Evolutionary conservation across 2,329 filamentous ascomycete species (phyloP).

Genomic region (Plectosphaerella sp.): DNA sequence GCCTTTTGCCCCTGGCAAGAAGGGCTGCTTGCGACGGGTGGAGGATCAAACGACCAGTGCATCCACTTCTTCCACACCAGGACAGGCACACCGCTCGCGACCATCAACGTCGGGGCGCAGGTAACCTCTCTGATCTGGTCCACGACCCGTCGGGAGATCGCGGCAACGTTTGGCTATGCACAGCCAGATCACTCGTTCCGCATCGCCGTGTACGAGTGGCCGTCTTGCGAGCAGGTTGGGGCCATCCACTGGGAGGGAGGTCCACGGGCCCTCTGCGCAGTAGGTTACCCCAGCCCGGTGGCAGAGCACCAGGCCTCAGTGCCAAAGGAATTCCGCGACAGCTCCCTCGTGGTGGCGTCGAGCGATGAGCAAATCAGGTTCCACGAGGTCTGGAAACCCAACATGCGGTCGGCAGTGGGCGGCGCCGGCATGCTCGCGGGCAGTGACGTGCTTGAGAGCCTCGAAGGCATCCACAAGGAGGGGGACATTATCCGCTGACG

Average conservation of each 20-base stretch:
- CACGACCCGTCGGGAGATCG: conserved; percentile 78
- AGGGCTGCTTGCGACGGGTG: conserved; percentile 82
- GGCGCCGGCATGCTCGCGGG: conserved; percentile 66
- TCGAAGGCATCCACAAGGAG: conserved; percentile 76
- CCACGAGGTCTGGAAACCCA: conserved; percentile 84
- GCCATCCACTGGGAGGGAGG: conserved; percentile 80
- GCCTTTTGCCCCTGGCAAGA: conserved; percentile 95
- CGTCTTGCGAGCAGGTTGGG: conserved; percentile 79
- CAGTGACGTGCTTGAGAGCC: conserved; percentile 77
- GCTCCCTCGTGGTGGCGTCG: conserved; percentile 82
- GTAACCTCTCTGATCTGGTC: conserved; percentile 93
- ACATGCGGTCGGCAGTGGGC: conserved; percentile 46
- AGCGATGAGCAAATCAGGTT: conserved; percentile 94
- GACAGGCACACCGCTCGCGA: conserved; percentile 79
- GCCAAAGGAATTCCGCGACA: conserved; percentile 23
- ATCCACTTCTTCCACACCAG: conserved; percentile 93
- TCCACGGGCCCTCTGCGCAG: conserved; percentile 79
- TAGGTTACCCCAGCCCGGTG: conserved; percentile 36
- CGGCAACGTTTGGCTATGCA: conserved; percentile 88
- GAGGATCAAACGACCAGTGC: conserved; percentile 89
- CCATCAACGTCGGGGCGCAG: conserved; percentile 88
- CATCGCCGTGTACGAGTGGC: conserved; percentile 93
- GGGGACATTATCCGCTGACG: conserved; percentile 66
- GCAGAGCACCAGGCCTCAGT: no score
- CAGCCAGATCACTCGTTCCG: conserved; percentile 85